A percentile compares a stretch with the other conserved stretches of the same genome.
phyloP scores from a whole-genome alignment of 805 yeast species.

The Wickerhamomyces ciferrii region DNA sequence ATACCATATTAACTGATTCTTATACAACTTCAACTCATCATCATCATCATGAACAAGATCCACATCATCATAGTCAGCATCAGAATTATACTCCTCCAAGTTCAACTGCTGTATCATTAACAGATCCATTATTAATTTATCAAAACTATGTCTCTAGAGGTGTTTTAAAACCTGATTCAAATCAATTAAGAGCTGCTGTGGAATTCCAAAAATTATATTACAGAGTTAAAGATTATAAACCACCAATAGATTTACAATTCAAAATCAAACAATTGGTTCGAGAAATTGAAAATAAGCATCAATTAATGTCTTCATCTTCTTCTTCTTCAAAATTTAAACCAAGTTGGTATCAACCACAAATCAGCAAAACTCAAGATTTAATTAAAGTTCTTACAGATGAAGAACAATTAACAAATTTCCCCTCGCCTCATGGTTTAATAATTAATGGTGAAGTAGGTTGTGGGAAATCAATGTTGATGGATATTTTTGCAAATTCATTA shows the following conservation, averaged over 20 bases:
- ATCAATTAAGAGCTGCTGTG: constrained; percentile 57
- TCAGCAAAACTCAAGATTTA: constrained; percentile 28
- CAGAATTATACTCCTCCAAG: background rate
- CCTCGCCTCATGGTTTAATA: constrained; percentile 61
- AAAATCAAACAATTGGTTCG: constrained; percentile 23
- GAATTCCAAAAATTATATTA: constrained; percentile 58
- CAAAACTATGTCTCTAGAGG: constrained; percentile 48
- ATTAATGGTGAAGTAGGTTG: constrained; percentile 68
- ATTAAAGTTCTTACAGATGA: constrained; percentile 52
- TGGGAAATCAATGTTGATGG: constrained; percentile 72
- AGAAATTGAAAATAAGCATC: constrained; percentile 23
- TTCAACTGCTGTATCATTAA: constrained; percentile 32
- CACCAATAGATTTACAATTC: constrained; percentile 23
- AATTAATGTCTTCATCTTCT: background rate
- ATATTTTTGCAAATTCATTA: constrained; percentile 59
- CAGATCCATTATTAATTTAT: constrained; percentile 61
- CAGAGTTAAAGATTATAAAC: constrained; percentile 53
- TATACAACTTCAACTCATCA: background rate
- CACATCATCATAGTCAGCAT: constrained; percentile 3
- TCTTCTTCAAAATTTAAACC: constrained; percentile 5
- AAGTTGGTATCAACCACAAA: constrained; percentile 5
- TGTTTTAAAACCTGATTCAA: constrained; percentile 44
- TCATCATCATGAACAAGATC: background rate
- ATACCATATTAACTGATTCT: background rate
- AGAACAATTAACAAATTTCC: constrained; percentile 47